Base-by-base conservation (phyloP, 2,329 filamentous ascomycete species). In the Neoascochyta sp. region DNA sequence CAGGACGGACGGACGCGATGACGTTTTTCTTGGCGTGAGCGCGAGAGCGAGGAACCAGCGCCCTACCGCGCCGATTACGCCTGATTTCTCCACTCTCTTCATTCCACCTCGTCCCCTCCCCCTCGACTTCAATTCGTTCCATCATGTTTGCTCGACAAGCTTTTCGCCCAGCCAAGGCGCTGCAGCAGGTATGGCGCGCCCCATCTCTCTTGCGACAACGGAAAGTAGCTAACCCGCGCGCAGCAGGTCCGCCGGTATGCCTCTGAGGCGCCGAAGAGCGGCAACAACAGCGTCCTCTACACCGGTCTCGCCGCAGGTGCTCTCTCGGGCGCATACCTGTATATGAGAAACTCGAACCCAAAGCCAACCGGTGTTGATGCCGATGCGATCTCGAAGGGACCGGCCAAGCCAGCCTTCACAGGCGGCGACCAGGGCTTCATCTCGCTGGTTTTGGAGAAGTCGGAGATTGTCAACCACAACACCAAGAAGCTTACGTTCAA, bases 351-450 rank as follows among this genome's bases (percentile, higher is more conserved):
- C 48, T 41, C 59, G 48, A 29, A 43, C 20, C n/a, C n/a, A n/a
- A 18, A 39, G 16, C 42, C 50, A 7, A 47, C 49, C 8, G 52
- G 50, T 6, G 44, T 54, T 30, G 32, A 38, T 21, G 46, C 45
- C 25, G 37, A 33, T 22, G 50, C 51, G 29, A 64, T 60, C 19
- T 63, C 63, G 32, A 49, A 62, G 41, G 60, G 64, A 22, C 29
- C 47, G 8, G 66, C 60, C 34, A 73, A 72, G 59, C 62, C 64
- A 43, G 70, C 74, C 35, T 82, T 96, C 64, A 84, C 76, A 18
- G 89, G 90, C 47, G 87, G 86, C 45, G 86, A 94, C 41, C 88
- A 95, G 67, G 89, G 87, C 47, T 96, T 88, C 68, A 64, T 95
- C 43, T 80, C 80, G 41, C 75, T 96, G 49, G 81, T 84, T 68